Base-by-base conservation (phyloP, 75 land plant genomes). In the Pseudotsuga menziesii region DNA sequence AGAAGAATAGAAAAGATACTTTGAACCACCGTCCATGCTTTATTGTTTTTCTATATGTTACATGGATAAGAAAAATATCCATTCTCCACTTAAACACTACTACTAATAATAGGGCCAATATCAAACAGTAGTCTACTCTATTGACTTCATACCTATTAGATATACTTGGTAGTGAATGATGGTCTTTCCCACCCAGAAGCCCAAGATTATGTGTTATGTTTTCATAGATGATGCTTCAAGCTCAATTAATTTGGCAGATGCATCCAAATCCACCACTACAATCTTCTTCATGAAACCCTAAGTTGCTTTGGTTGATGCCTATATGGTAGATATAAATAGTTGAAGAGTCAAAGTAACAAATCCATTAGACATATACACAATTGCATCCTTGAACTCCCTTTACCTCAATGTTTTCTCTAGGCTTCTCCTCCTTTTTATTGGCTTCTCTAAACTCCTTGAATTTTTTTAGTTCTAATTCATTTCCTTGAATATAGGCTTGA, bases 231-330 rank as follows among this genome's bases (percentile, higher is more conserved):
- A 88, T 85, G 29, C 63, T 76, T 0, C n/a, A n/a, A 88, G 86
- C 75, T 87, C 89, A 35, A 94, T 87, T 2, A 90, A 81, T 54
- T 88, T 78, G 13, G 97, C 88, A 7, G 97, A 92, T 6, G 90
- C 89, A 79, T 94, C 97, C 73, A 94, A 88, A 79, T 94, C 94
- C 97, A 94, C 91, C 2, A 87, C 86, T 48, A 94, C 90, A 9
- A 79, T 87, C 82, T 94, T 94, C 90, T 94, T 94, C 35, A 91
- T 84, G 75, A 94, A 94, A 75, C 85, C 90, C 77, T 86, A 89
- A 39, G 89, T 85, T 15, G 90, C 87, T 56, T 81, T 88, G 39
- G 64, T 79, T 29, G 94, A 83, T 26, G 81, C 77, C 41, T 92
- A 89, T 11, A 86, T 92, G 26, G 78, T 74, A 14, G 78, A 78